Evolutionary conservation across 2,329 filamentous ascomycete genomes (phyloP), one percentile per base, ranked within the genome.

Genomic region (Orbilia ellipsospora): DNA sequence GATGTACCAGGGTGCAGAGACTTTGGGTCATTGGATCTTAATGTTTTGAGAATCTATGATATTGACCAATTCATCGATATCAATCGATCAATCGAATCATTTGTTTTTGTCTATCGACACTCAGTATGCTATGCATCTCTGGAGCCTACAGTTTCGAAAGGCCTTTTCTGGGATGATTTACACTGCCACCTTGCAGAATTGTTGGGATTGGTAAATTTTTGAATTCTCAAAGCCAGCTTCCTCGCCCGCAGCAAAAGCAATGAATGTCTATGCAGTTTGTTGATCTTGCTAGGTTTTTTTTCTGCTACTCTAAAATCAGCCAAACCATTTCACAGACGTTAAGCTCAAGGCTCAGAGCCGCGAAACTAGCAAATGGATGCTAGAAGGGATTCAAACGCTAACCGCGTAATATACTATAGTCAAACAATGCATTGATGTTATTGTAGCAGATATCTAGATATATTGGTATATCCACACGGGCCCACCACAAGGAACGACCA

Each of bases 81-180:
- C 23, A 23, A 23, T 23, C 4, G 23, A 23, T 23, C 23, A 23
- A 23, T 23, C 23, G 23, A 23, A 23, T 23, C 23, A 4, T 23
- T 23, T 23, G 23, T 23, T 23, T 23, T 23, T 23, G 23, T 23
- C 2, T 23, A 2, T 23, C 23, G 23, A 23, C 23, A 23, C 23
- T 23, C 23, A 2, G 23, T 23, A 23, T 23, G n/a, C 48, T 40
- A 8, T 54, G 26, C 59, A 51, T 45, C 40, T 18, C 45, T 65
- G 67, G 18, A 60, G 66, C 66, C 59, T 63, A 62, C 50, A 36
- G 51, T 57, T 31, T 6, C 10, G 15, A 52, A 48, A 65, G 18
- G 36, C 67, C 59, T 59, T 51, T 74, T 75, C 16, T 28, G 66
- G 72, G 18, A 75, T 61, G 72, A 75, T 75, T 59, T 57, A 60